Evolutionary conservation across 106 monocot species (phyloP).

Genomic region (Xerophyta viscosa): DNA sequence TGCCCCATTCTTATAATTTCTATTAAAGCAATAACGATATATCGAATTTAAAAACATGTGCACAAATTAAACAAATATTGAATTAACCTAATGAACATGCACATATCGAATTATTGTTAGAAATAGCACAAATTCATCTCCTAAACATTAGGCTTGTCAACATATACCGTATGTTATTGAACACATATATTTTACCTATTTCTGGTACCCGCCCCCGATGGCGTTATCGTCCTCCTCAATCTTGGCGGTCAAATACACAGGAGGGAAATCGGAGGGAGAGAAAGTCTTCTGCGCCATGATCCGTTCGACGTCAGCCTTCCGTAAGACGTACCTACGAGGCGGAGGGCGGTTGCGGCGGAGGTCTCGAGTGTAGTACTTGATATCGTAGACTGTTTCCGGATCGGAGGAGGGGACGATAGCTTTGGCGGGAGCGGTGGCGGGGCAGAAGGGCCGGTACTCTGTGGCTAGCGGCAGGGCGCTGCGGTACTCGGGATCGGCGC

Average conservation of each 20-base stretch:
- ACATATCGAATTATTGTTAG: no score
- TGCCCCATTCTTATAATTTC: no score
- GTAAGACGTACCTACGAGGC: constrained; percentile 39
- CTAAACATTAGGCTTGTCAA: no score
- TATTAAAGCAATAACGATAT: no score
- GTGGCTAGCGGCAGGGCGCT: constrained; percentile 51
- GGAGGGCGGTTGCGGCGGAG: constrained; percentile 77
- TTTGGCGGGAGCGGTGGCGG: constrained; percentile 42
- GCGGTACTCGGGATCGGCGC: constrained; percentile 78
- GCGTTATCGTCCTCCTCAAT: constrained; percentile 65
- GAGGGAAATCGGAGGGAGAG: constrained; percentile 43
- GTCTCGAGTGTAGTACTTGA: constrained; percentile 85
- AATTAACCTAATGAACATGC: no score
- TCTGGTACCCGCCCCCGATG: constrained; percentile 72
- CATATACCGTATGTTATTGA: no score
- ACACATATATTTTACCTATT: constrained; percentile 16
- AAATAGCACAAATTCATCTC: no score
- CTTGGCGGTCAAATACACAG: constrained; percentile 45
- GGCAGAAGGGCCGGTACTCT: constrained; percentile 80
- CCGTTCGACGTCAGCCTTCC: constrained; percentile 63
- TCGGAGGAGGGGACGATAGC: constrained; percentile 73
- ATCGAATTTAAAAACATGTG: no score
- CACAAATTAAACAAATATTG: no score
- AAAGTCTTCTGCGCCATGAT: constrained; percentile 72
- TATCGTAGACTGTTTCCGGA: constrained; percentile 83